Base-by-base conservation (phyloP, 106 monocot genomes). In the Hemerocallis citrina region DNA sequence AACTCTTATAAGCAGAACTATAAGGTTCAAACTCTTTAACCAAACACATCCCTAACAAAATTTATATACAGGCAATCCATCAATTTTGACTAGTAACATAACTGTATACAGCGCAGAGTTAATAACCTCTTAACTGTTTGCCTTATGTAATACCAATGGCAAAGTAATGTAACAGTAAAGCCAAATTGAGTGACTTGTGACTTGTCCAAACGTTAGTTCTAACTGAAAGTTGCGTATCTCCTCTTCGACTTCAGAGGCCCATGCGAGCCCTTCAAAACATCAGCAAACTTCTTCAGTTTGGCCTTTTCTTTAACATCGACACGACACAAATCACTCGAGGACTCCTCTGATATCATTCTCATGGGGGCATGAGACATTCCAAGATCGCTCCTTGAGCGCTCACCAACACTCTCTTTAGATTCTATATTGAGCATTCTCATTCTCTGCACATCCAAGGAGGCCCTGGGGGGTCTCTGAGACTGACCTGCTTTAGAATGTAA, bases 321-420 rank as follows among this genome's bases (percentile, higher is more conserved):
- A 1, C 15, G 40, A 24, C 38, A n/a, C 20, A 42, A 14, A 42
- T 28, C 40, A 27, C 41, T 61, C 40, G 20, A 40, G 5, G 14
- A 38, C 16, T 61, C 60, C 28, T 61, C 60, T n/a, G 60, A 61
- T 9, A 61, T 61, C 60, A 61, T 42, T 61, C 60, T 39, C 60
- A 61, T 61, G 13, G 39, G 41, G 6, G 40, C 60, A 40, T 15
- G 38, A 19, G 60, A 61, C 12, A 15, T 61, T 42, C 60, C 60
- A 25, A 40, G 20, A 27, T 61, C 60, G 28, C 60, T 61, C 35
- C 25, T 61, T 3, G 40, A 61, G 15, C 40, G 34, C 16, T 28
- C 41, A 15, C 14, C 39, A 13, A 61, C 4, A 15, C 27, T 42
- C 22, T 42, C 41, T 1, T 37, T 13, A n/a, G 25, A 38, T 59